Percentiles rank a stretch among this genome's conserved stretches.
Conservation (phyloP, 768 basidiomycete species). For the Multifurca ochricompacta region DNA sequence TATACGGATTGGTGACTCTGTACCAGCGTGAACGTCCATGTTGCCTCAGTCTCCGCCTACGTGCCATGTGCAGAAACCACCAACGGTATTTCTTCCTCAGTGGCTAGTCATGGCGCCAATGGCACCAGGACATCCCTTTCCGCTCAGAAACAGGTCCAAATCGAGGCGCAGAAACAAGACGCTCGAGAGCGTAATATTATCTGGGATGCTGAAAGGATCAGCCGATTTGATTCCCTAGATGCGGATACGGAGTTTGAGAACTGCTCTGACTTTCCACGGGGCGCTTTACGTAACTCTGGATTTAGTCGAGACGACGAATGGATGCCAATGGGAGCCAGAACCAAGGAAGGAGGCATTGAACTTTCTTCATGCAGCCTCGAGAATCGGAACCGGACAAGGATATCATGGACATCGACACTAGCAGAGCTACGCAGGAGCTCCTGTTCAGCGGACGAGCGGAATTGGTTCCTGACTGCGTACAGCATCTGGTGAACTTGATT, state of each 20-base stretch:
- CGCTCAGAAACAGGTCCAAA: constrained; percentile 43
- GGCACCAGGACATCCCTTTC: constrained; percentile 26
- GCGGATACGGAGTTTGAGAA: constrained; percentile 55
- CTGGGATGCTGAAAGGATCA: constrained; percentile 50
- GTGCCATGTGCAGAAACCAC: constrained; percentile 55
- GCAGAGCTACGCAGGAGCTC: constrained; percentile 31
- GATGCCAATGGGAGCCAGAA: constrained; percentile 51
- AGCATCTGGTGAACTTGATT: constrained; percentile 4
- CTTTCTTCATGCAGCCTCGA: constrained; percentile 25
- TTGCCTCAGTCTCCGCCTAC: constrained; percentile 66
- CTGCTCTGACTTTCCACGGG: constrained; percentile 37
- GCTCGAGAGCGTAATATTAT: constrained; percentile 54
- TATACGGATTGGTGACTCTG: background rate
- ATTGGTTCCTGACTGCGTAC: constrained; percentile 15
- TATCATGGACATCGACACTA: constrained; percentile 40
- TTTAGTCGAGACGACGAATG: constrained; percentile 18
- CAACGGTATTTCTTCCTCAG: constrained; percentile 36
- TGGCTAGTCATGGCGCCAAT: constrained; percentile 38
- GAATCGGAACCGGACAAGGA: constrained; percentile 27
- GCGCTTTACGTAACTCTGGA: constrained; percentile 15
- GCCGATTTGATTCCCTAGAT: constrained; percentile 29
- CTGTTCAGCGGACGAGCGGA: constrained; percentile 16
- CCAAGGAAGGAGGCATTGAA: constrained; percentile 47
- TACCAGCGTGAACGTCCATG: constrained; percentile 58
- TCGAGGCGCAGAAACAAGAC: constrained; percentile 53